A percentile compares a stretch with the other conserved stretches of the same genome.
Conservation (phyloP, 345 rosid species). For the Populus ilicifolia region DNA sequence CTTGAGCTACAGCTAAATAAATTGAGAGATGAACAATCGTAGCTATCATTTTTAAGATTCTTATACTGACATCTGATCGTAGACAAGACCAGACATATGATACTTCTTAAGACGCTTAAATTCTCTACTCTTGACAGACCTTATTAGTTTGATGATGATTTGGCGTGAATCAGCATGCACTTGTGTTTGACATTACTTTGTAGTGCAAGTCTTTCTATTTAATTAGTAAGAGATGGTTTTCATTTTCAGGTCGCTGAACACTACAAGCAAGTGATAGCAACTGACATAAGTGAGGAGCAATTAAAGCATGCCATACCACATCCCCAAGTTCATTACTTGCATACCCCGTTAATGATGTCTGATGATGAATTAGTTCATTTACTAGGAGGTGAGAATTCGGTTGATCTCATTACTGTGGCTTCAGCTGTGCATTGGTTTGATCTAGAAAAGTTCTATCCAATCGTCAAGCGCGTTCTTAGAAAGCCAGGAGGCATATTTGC, state of each 20-base stretch:
- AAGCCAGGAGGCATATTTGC: conserved; percentile 65
- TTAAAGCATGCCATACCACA: conserved; percentile 42
- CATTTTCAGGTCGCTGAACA: conserved; percentile 49
- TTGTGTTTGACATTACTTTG: not conserved
- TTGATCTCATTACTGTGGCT: conserved; percentile 57
- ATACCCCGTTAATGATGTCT: conserved; percentile 45
- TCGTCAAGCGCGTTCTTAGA: conserved; percentile 39
- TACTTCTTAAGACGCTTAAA: too few species aligned
- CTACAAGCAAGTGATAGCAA: conserved; percentile 54
- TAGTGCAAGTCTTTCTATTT: not conserved
- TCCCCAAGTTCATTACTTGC: conserved; percentile 42
- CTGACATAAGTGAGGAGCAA: conserved; percentile 55
- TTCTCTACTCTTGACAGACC: not conserved
- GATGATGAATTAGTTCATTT: conserved; percentile 43
- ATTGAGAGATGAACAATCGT: not conserved
- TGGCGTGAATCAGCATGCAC: not conserved
- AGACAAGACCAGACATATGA: not conserved
- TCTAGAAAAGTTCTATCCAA: conserved; percentile 52
- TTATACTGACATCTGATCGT: not conserved
- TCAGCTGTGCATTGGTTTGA: conserved; percentile 70
- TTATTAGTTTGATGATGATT: not conserved
- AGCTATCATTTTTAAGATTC: not conserved
- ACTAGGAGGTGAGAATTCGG: conserved; percentile 53
- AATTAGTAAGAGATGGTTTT: not conserved
- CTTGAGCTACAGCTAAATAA: not conserved